Evolutionary conservation across 2,329 filamentous ascomycete genomes (phyloP).

Genomic region (Exserohilum rostratum): DNA sequence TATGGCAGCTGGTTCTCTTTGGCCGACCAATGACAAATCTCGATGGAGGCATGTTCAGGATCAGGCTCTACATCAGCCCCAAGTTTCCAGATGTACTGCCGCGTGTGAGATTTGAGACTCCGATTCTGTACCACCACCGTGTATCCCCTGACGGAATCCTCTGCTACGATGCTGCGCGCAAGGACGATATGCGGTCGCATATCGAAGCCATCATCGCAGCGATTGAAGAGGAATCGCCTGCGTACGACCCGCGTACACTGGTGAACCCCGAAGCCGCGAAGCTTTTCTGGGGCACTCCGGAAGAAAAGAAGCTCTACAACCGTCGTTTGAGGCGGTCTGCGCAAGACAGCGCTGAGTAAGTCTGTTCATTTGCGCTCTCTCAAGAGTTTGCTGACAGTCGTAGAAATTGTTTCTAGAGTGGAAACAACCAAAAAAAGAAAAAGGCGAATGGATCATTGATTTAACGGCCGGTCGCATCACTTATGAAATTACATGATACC

Average conservation of each 20-base stretch:
- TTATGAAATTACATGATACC: slow-evolving; percentile 41
- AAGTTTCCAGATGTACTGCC: slow-evolving; percentile 89
- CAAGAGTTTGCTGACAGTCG: not conserved
- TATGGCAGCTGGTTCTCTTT: slow-evolving; percentile 89
- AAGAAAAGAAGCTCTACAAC: slow-evolving; percentile 84
- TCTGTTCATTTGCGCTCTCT: not conserved
- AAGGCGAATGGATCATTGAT: slow-evolving; percentile 7
- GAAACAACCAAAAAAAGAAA: not conserved
- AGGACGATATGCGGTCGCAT: slow-evolving; percentile 80
- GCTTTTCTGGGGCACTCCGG: slow-evolving; percentile 81
- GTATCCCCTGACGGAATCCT: slow-evolving; percentile 80
- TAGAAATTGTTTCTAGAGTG: slow-evolving; percentile 35
- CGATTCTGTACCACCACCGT: slow-evolving; percentile 80
- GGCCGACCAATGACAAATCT: slow-evolving; percentile 91
- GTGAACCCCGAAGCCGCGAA: slow-evolving; percentile 86
- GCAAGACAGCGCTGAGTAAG: slow-evolving; percentile 59
- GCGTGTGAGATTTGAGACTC: slow-evolving; percentile 78
- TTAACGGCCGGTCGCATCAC: slow-evolving; percentile 28
- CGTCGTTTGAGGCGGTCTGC: slow-evolving; percentile 79
- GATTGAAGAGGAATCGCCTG: slow-evolving; percentile 85
- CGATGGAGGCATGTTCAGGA: slow-evolving; percentile 83
- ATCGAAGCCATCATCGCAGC: slow-evolving; percentile 81
- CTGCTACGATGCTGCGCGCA: slow-evolving; percentile 73
- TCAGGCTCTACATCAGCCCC: slow-evolving; percentile 79
- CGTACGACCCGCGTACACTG: slow-evolving; percentile 86